phyloP scores from a whole-genome alignment of 2,329 filamentous ascomycete genomes.

The Colletotrichum plurivorum region DNA sequence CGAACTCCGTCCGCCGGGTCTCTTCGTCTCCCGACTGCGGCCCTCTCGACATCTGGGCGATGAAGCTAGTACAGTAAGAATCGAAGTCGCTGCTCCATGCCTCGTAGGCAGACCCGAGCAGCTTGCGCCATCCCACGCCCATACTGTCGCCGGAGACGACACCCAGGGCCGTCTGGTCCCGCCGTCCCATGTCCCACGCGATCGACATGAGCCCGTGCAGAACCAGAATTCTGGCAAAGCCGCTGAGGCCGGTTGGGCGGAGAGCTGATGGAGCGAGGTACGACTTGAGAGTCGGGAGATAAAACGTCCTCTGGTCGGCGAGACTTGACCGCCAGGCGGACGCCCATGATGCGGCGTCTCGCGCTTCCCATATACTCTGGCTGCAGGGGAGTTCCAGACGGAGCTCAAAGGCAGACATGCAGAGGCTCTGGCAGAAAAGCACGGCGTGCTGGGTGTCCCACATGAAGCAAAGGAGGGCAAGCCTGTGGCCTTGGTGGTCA shows the following conservation, averaged over 20 bases:
- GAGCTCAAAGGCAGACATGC: slow-evolving; percentile 76
- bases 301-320: slow-evolving; percentile 53
- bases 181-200: slow-evolving; percentile 72
- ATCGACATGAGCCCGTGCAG: slow-evolving; percentile 75
- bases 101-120: slow-evolving; percentile 67
- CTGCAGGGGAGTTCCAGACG: slow-evolving; percentile 69
- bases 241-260: slow-evolving; percentile 59
- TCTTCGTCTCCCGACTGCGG: background rate
- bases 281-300: slow-evolving; percentile 67
- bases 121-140: slow-evolving; percentile 59
- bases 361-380: slow-evolving; percentile 70
- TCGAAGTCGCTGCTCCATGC: slow-evolving; percentile 73
- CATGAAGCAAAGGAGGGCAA: slow-evolving; percentile 74
- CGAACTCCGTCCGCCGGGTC: slow-evolving; percentile 54
- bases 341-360: slow-evolving; percentile 65
- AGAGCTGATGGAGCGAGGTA: slow-evolving; percentile 64
- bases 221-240: slow-evolving; percentile 66
- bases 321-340: slow-evolving; percentile 50
- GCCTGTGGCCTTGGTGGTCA: slow-evolving; percentile 45
- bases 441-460: slow-evolving; percentile 77
- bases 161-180: slow-evolving; percentile 73
- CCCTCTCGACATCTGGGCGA: slow-evolving; percentile 40
- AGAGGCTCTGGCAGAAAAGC: slow-evolving; percentile 75
- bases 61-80: slow-evolving; percentile 59
- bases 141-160: slow-evolving; percentile 47